Conservation (phyloP, 2,329 filamentous ascomycete species). For the Fusarium keratoplasticum region DNA sequence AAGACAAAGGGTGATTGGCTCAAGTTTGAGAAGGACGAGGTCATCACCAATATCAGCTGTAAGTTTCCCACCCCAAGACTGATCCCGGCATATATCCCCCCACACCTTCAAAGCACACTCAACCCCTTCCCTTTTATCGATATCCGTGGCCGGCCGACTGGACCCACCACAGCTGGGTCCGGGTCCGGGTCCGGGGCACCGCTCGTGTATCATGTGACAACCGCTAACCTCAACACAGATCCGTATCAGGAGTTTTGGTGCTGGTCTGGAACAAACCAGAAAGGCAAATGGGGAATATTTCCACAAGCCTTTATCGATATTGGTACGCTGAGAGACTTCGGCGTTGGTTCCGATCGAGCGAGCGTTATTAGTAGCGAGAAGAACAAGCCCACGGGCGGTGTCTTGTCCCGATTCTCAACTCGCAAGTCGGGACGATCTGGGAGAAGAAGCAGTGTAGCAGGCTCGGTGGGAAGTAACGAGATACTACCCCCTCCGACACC, state of each 20-base stretch:
- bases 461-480: constrained; percentile 49
- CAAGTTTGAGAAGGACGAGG: constrained; percentile 74
- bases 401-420: constrained; percentile 51
- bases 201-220: neutral
- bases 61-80: constrained; percentile 43
- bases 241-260: constrained; percentile 64
- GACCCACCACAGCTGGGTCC: neutral
- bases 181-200: neutral
- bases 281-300: constrained; percentile 66
- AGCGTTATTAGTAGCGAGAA: constrained; percentile 50
- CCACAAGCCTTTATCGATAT: constrained; percentile 62
- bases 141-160: neutral
- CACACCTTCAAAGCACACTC: neutral
- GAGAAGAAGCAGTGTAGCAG: constrained; percentile 49
- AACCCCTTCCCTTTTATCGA: neutral
- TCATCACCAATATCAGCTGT: constrained; percentile 73
- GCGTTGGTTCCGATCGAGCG: constrained; percentile 42
- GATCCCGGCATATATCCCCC: neutral
- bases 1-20: constrained; percentile 60
- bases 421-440: constrained; percentile 44
- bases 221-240: constrained; percentile 49
- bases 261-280: constrained; percentile 65
- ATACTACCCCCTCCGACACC: constrained; percentile 35
- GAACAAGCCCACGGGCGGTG: constrained; percentile 45
- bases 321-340: constrained; percentile 56